A percentile compares a stretch with the other conserved stretches of the same genome.
These are phyloP conservation scores for Panaeolus papilionaceus DNA, from an alignment of 768 basidiomycete genomes.

Conservation along the genomic window DNA sequence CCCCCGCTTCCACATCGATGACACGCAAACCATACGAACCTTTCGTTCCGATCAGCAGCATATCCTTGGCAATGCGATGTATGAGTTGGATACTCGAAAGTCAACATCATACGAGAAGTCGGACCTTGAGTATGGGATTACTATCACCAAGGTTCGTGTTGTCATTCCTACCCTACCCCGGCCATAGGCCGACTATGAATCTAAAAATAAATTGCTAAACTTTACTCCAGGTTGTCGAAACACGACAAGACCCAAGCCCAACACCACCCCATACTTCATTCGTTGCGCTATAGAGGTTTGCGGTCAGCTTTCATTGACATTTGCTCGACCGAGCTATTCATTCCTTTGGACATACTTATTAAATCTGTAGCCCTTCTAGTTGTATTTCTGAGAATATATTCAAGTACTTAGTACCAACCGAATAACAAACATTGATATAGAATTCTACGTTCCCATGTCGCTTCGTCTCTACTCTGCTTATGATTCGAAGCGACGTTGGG, in stretches of 20 bases:
- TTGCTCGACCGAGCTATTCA: neutral
- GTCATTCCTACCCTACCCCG: neutral
- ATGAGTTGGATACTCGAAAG: slow-evolving; percentile 39
- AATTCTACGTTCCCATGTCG: neutral
- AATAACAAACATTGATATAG: neutral
- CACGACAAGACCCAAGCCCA: slow-evolving; percentile 33
- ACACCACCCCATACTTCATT: slow-evolving; percentile 5
- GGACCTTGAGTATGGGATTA: slow-evolving; percentile 44
- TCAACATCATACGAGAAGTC: slow-evolving; percentile 24
- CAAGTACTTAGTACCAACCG: neutral
- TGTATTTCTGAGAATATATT: slow-evolving; percentile 4
- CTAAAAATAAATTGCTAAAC: neutral
- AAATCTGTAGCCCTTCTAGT: slow-evolving; percentile 8
- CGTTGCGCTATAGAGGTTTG: neutral
- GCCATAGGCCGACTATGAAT: neutral
- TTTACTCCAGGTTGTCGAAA: slow-evolving; percentile 42
- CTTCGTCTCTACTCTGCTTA: neutral
- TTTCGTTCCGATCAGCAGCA: slow-evolving; percentile 21
- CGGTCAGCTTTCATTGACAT: neutral
- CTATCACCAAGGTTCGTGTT: slow-evolving; percentile 42
- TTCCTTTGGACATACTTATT: slow-evolving; percentile 4
- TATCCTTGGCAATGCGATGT: slow-evolving; percentile 30
- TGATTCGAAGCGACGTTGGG: neutral
- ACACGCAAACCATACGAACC: slow-evolving; percentile 7
- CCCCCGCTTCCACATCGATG: neutral